Percentiles rank a stretch among this genome's conserved stretches.
Evolutionary conservation across 768 basidiomycete genomes (phyloP).

Genomic region (Neoboletus brunneissimus): DNA sequence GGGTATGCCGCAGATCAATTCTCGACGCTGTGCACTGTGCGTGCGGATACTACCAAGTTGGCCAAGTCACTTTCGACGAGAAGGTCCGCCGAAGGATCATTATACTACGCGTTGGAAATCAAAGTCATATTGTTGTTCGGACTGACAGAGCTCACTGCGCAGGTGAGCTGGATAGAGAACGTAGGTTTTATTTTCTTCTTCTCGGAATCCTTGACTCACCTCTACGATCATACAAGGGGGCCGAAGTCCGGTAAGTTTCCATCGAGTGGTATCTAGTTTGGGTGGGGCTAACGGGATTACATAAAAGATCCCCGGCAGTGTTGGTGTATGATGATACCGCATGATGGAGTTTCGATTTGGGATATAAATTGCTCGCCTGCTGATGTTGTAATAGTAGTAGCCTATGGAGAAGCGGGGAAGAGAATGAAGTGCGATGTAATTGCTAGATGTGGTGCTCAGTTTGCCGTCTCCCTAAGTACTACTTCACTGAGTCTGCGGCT

Average conservation of each 20-base stretch:
- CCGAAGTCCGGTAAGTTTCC: slow-evolving; percentile 35
- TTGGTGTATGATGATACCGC: slow-evolving; percentile 29
- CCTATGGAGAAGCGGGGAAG: background rate
- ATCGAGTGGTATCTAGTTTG: background rate
- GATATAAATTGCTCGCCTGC: background rate
- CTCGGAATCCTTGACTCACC: background rate
- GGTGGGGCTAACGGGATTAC: background rate
- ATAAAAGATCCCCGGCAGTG: slow-evolving; percentile 27
- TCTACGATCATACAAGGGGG: slow-evolving; percentile 26
- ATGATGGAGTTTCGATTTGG: background rate
- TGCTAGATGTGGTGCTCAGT: background rate
- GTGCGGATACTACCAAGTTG: slow-evolving; percentile 33
- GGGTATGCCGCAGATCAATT: slow-evolving; percentile 27
- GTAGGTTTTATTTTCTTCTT: slow-evolving; percentile 32
- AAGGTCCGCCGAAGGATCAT: slow-evolving; percentile 20
- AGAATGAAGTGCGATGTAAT: background rate
- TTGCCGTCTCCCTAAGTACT: too few relatives aligned
- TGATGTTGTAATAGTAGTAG: background rate
- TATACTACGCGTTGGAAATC: slow-evolving; percentile 29
- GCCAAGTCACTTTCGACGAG: slow-evolving; percentile 23
- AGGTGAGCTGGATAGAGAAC: slow-evolving; percentile 50
- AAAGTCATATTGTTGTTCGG: slow-evolving; percentile 49
- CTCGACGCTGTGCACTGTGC: slow-evolving; percentile 35
- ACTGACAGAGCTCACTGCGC: slow-evolving; percentile 50
- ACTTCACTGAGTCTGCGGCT: background rate